Evolutionary conservation across 192 early-diverging fungal species (phyloP), one percentile per base, ranked within the genome.

Genomic region (Lobosporangium transversale): DNA sequence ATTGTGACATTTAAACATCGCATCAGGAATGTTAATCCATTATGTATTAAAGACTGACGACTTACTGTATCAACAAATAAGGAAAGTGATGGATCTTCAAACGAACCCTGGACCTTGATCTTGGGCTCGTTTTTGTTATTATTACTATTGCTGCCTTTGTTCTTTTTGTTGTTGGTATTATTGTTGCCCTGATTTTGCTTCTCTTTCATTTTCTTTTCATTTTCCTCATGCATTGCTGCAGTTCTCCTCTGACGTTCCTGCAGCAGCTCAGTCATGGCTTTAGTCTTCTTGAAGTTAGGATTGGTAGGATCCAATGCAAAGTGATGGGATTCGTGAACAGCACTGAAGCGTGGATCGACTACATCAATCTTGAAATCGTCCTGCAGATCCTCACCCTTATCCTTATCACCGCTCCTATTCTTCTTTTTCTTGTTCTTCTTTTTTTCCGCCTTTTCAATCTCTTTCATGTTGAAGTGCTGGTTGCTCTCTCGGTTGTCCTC

Each of bases 271-370:
- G 63, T 66, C 93, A 94, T 94, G 26, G 82, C 88, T 54, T 89
- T 90, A 15, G 93, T 94, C 82, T 94, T 94, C 81, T 94, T 94
- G 83, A 89, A 94, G 45, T 86, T 90, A 55, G 97, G 93, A 81
- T 94, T 97, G 37, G 94, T 96, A 18, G 96, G 94, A 71, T 98
- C 97, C 48, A 98, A 93, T 27, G 94, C 94, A 80, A 97, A 97
- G 56, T 93, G 89, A 78, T 95, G 90, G 11, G 88, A 90, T 4
- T 94, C 90, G 33, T 89, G 84, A 71, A 96, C 36, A 0, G 91
- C 89, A 20, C 85, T 74, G 70, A 98, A 98, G 58, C 97, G 90
- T 52, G 94, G 87, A 80, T 98, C 97, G 36, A 65, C 71, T 4
- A 91, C 87, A 69, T 98, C 82, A 44, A 98, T 89, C 62, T 93